These are phyloP conservation scores for Pyrus betulifolia DNA, from an alignment of 306 rosid species.

Conservation along the genomic window DNA sequence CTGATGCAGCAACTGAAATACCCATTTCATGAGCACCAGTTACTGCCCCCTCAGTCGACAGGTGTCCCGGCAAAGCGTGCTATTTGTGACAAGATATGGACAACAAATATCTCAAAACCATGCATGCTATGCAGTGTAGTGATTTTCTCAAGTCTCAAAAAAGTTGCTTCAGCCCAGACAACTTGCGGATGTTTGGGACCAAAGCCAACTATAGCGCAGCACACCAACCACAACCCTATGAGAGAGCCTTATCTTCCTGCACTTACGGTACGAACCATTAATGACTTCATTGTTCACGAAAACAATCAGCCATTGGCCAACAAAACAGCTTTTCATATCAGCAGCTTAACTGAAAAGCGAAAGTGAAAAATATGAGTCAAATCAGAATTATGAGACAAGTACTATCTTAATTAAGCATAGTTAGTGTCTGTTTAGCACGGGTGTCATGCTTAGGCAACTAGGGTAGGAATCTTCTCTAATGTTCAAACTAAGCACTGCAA, in stretches of 20 bases:
- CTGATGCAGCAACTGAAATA: neutral
- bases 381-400: neutral
- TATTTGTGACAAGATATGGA: conserved; percentile 1
- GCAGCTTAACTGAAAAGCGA: neutral
- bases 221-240: neutral
- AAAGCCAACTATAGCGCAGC: neutral
- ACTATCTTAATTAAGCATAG: neutral
- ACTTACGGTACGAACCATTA: neutral
- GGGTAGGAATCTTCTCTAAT: too few species aligned
- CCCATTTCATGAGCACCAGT: neutral
- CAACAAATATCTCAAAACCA: conserved; percentile 17
- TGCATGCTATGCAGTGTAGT: conserved; percentile 1
- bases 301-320: neutral
- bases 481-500: too few species aligned
- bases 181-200: neutral
- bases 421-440: neutral
- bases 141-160: conserved; percentile 12
- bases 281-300: neutral
- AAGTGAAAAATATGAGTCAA: neutral
- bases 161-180: neutral
- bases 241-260: neutral
- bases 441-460: neutral
- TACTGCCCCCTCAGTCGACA: conserved; percentile 12
- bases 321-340: neutral
- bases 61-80: conserved; percentile 28